Conservation (phyloP, 1,284 basidiomycete species). For the Athelia psychrophila region DNA sequence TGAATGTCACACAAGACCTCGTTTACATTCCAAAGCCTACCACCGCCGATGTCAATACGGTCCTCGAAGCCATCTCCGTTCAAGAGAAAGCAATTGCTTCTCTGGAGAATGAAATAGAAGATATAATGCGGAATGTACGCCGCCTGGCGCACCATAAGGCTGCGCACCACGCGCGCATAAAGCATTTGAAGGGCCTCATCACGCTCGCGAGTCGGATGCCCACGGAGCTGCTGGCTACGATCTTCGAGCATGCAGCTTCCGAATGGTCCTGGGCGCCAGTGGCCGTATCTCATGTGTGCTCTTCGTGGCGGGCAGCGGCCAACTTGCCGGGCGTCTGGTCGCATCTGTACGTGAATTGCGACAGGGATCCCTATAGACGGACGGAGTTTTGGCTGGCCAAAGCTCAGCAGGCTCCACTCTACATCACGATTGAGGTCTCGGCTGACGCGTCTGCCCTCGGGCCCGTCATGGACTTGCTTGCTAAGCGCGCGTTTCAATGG, state of each 20-base stretch:
- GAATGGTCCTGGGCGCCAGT: slow-evolving; percentile 57
- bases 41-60: background rate
- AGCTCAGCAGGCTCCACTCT: slow-evolving; percentile 37
- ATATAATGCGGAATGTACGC: slow-evolving; percentile 36
- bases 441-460: slow-evolving; percentile 22
- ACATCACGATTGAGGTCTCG: slow-evolving; percentile 41
- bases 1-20: no score
- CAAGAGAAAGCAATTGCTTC: slow-evolving; percentile 39
- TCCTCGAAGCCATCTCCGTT: slow-evolving; percentile 29
- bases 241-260: slow-evolving; percentile 48
- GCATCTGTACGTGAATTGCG: slow-evolving; percentile 49
- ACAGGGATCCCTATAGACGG: slow-evolving; percentile 39
- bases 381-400: slow-evolving; percentile 50
- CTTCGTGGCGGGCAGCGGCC: slow-evolving; percentile 55
- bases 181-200: slow-evolving; percentile 43
- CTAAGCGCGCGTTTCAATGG: slow-evolving; percentile 42
- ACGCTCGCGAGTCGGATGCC: slow-evolving; percentile 56
- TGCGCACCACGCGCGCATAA: slow-evolving; percentile 39
- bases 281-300: slow-evolving; percentile 56
- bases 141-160: slow-evolving; percentile 41
- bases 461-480: slow-evolving; percentile 38
- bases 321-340: slow-evolving; percentile 55
- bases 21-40: background rate
- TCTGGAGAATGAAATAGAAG: slow-evolving; percentile 42
- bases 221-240: slow-evolving; percentile 50